Base-by-base conservation (phyloP, 495 filamentous ascomycete genomes). In the Penicillium goetzii region DNA sequence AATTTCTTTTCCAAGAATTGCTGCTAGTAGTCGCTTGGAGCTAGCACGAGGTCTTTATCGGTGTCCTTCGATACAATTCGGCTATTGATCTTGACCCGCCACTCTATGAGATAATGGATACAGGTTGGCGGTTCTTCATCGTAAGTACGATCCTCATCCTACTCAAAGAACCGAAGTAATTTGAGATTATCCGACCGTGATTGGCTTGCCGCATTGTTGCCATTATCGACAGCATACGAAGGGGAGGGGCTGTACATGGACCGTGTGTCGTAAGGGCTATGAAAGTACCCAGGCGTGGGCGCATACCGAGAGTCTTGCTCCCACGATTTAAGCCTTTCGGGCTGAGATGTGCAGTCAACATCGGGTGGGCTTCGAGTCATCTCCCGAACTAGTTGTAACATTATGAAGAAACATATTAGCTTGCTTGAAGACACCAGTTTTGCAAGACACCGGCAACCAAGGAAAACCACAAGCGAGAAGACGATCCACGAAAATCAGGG, bases 41-140 rank as follows among this genome's bases (percentile, higher is more conserved):
- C 49, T 11, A 52, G 14, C 7, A 52, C 49, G 4, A 52, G 14
- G 49, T 52, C 49, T 32, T 52, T 11, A 4, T 52, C 49, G 4
- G 49, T 52, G 26, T 52, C 49, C 49, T 52, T 52, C 49, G 14
- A 6, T 11, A 52, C 23, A 17, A 17, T 2, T 17, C 14, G 3
- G 23, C 28, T 52, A 17, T 52, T 52, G 49, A 52, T 11, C 4
- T 6, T 32, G 49, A 52, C 49, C 21, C 26, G 49, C 49, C 15
- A 52, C 23, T 52, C 49, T 52, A 52, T 32, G 23, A 52, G 14
- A 11, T 52, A 52, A 11, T 52, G 49, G 25, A 52, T 52, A 52
- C 49, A 52, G 49, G 4, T 52, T 3, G 49, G 49, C 15, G 26
- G 49, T 8, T 52, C 21, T 30, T 52, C 49, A 12, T 47, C 41